phyloP scores from a whole-genome alignment of 2,329 filamentous ascomycete genomes.

The Trichoderma guizhouense region DNA sequence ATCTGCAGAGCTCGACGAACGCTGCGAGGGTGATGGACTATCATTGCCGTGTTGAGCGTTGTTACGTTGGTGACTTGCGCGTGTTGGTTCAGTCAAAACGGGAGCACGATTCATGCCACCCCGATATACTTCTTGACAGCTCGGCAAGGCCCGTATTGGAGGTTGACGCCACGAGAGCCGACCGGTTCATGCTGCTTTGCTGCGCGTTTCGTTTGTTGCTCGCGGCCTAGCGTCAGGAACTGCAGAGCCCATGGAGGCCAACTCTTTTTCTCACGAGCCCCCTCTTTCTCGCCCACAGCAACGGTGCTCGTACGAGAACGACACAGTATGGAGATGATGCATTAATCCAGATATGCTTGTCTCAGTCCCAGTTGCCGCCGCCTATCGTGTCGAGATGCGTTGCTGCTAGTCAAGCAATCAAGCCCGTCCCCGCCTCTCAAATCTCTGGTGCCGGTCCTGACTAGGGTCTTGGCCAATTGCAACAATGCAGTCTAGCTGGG shows the following conservation, averaged over 20 bases:
- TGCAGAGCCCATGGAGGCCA: not conserved
- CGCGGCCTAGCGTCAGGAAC: not conserved
- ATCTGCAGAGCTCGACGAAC: not conserved
- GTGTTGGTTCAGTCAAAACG: not conserved
- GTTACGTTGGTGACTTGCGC: not conserved
- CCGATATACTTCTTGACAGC: not conserved
- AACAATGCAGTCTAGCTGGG: not conserved
- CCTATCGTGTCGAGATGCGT: not conserved
- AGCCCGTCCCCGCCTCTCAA: not conserved
- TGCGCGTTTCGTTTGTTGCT: not conserved
- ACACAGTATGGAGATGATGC: not conserved
- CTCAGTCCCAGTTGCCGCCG: not conserved
- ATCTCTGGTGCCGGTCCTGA: conserved; percentile 7
- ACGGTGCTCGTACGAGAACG: not conserved
- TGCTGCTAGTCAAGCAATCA: not conserved
- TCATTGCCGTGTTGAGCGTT: not conserved
- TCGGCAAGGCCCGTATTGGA: not conserved
- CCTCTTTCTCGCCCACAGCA: not conserved
- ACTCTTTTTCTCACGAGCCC: not conserved
- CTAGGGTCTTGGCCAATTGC: conserved; percentile 7
- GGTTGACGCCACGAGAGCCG: not conserved
- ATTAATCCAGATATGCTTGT: not conserved
- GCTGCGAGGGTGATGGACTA: not conserved
- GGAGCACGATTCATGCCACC: not conserved
- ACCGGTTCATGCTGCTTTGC: not conserved